These are phyloP conservation scores for Middelhovenomyces tepae DNA, from an alignment of 805 yeast genomes.

Conservation along the genomic window DNA sequence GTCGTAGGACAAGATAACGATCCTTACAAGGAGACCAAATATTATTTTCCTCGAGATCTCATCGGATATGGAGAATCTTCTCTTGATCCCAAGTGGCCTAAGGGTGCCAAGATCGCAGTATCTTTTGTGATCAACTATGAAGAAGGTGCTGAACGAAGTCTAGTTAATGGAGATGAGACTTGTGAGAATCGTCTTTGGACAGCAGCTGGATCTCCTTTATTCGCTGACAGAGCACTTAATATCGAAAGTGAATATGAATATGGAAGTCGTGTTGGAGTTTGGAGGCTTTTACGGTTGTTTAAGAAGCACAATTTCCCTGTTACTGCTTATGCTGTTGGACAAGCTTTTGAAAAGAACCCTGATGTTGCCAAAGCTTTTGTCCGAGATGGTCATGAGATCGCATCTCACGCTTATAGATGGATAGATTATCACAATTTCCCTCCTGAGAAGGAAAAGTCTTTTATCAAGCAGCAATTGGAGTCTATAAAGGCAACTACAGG, in stretches of 20 bases:
- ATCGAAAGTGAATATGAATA: constrained; percentile 30
- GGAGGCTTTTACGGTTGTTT: constrained; percentile 29
- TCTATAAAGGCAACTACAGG: constrained; percentile 28
- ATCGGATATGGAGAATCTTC: constrained; percentile 27
- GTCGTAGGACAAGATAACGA: constrained; percentile 2
- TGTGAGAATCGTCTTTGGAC: constrained; percentile 10
- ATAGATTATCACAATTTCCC: constrained; percentile 23
- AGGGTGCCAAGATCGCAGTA: constrained; percentile 25
- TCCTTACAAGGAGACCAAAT: constrained; percentile 9
- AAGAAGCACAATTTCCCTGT: constrained; percentile 27
- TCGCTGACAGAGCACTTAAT: constrained; percentile 13
- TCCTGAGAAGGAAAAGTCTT: constrained; percentile 28
- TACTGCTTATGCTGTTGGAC: constrained; percentile 33
- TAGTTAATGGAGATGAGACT: constrained; percentile 25
- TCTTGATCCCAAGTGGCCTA: constrained; percentile 29
- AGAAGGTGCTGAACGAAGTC: constrained; percentile 28
- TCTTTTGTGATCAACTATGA: constrained; percentile 29
- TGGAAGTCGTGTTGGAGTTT: constrained; percentile 29
- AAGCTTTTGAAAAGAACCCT: constrained; percentile 30
- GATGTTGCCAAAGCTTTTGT: constrained; percentile 29
- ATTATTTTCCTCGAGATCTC: constrained; percentile 22
- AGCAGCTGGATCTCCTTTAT: constrained; percentile 6
- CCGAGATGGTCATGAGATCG: constrained; percentile 33
- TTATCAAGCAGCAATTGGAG: constrained; percentile 26
- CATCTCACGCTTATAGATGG: constrained; percentile 33